Base-by-base conservation (phyloP, 1,284 basidiomycete genomes). In the Sporisorium iseilematis-ciliati region DNA sequence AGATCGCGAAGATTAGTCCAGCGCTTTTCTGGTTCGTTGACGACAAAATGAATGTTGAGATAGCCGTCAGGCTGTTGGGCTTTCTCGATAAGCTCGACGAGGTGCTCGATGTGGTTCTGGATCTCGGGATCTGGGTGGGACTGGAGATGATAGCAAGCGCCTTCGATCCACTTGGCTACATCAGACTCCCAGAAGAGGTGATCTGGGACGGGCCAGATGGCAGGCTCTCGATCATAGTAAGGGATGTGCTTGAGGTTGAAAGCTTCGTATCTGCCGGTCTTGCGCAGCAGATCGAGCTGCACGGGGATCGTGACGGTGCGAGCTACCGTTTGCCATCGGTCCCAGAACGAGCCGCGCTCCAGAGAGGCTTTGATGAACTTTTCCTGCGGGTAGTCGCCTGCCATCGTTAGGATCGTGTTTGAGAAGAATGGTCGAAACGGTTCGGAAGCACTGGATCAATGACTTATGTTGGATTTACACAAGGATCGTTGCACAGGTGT, bases 181-280 rank as follows among this genome's bases (percentile, higher is more conserved):
- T 69, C 66, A 3, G 66, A 69, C n/a, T 69, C 66, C 66, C 66
- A 69, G 38, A 69, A 69, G 29, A 69, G 60, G 12, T 57, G 55
- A 35, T 69, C 60, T 8, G 66, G 66, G 5, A 69, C 66, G 8
- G 66, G 66, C 67, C 67, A 70, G 25, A 70, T 54, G 16, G 56
- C 21, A 4, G 51, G 51, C 18, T 25, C 26, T 10, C 31, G 33
- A 20, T 59, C 60, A n/a, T 64, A 64, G 53, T 70, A 64, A 1
- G 40, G 35, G 45, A 70, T 64, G 6, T 45, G 57, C 57, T 64
- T 54, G 41, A 70, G 61, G 20, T 70, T 56, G 51, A 64, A 70
- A n/a, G 56, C 56, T 6, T 70, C 57, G 46, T 64, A 70, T 18
- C 67, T 57, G 52, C 67, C 67, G 7, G 67, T 70, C 55, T 57